phyloP scores from a whole-genome alignment of 352 stramenopile species.

The Aphanomyces euteiches region DNA sequence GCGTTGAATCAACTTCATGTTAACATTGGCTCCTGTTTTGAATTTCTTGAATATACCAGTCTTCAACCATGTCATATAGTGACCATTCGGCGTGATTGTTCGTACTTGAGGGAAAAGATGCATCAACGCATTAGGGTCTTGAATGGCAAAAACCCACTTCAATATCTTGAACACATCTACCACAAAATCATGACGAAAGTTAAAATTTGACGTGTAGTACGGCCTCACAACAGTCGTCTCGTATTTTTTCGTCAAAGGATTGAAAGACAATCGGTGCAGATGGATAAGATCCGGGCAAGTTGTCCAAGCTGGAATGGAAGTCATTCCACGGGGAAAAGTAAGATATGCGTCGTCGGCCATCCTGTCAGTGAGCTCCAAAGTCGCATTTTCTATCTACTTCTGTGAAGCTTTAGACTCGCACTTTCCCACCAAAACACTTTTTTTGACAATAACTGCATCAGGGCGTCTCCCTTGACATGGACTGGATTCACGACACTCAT shows the following conservation, averaged over 20 bases:
- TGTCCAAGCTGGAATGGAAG: constrained; percentile 19
- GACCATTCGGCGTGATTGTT: constrained; percentile 11
- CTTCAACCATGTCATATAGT: too few relatives aligned
- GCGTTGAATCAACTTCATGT: not conserved
- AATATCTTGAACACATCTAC: constrained; percentile 24
- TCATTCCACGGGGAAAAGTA: constrained; percentile 17
- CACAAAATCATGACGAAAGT: constrained; percentile 7
- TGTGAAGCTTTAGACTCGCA: constrained; percentile 1
- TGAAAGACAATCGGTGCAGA: constrained; percentile 14
- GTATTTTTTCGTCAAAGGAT: constrained; percentile 3
- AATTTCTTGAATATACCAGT: constrained; percentile 14
- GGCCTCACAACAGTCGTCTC: not conserved
- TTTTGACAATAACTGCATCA: too few relatives aligned
- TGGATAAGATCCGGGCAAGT: not conserved
- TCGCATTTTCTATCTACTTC: not conserved
- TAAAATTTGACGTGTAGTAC: not conserved
- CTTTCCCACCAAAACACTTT: too few relatives aligned
- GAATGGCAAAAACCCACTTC: constrained; percentile 11
- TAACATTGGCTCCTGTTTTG: not conserved
- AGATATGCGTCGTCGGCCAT: not conserved
- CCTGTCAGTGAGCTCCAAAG: not conserved
- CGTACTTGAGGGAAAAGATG: constrained; percentile 17
- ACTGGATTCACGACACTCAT: constrained; percentile 5
- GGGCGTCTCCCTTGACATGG: not conserved
- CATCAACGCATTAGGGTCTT: constrained; percentile 11